A percentile compares a stretch with the other conserved stretches of the same genome.
Evolutionary conservation across 495 filamentous ascomycete genomes (phyloP).

Genomic region (Glonium stellatum): DNA sequence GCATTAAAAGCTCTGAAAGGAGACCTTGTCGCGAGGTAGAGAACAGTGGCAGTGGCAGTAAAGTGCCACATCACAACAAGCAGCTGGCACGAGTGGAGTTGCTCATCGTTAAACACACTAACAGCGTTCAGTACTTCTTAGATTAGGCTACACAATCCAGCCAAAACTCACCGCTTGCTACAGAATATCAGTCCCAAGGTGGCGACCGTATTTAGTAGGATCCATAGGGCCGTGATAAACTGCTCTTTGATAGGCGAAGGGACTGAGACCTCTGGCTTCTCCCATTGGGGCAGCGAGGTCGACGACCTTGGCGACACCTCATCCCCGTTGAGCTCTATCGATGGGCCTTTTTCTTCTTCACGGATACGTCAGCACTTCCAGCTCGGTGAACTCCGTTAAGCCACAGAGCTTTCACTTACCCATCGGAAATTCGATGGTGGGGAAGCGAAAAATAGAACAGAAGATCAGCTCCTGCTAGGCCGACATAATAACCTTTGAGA

Average conservation of each 20-base stretch:
- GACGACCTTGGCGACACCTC: slow-evolving; percentile 23
- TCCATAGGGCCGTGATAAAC: slow-evolving; percentile 25
- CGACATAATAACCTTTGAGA: no score
- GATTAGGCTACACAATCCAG: background rate
- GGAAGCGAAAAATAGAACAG: no score
- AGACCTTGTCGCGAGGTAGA: slow-evolving; percentile 30
- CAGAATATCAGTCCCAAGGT: slow-evolving; percentile 26
- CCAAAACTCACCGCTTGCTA: slow-evolving; percentile 22
- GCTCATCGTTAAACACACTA: slow-evolving; percentile 28
- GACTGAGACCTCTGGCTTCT: slow-evolving; percentile 8
- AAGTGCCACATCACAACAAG: slow-evolving; percentile 39
- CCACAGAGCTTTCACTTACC: background rate
- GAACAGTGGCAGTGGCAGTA: slow-evolving; percentile 34
- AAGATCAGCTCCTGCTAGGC: no score
- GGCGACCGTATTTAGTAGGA: slow-evolving; percentile 25
- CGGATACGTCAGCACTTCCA: background rate
- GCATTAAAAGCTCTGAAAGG: slow-evolving; percentile 37
- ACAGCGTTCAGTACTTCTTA: slow-evolving; percentile 6
- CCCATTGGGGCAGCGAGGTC: slow-evolving; percentile 20
- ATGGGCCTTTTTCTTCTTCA: slow-evolving; percentile 25
- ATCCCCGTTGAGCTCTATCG: slow-evolving; percentile 23
- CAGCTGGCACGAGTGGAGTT: slow-evolving; percentile 26
- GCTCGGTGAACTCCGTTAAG: no score
- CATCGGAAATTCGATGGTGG: background rate
- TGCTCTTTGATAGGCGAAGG: slow-evolving; percentile 23